Percentiles rank a stretch among this genome's conserved stretches.
Conservation (phyloP, 2,329 filamentous ascomycete species). For the Cladosporium colombiae region DNA sequence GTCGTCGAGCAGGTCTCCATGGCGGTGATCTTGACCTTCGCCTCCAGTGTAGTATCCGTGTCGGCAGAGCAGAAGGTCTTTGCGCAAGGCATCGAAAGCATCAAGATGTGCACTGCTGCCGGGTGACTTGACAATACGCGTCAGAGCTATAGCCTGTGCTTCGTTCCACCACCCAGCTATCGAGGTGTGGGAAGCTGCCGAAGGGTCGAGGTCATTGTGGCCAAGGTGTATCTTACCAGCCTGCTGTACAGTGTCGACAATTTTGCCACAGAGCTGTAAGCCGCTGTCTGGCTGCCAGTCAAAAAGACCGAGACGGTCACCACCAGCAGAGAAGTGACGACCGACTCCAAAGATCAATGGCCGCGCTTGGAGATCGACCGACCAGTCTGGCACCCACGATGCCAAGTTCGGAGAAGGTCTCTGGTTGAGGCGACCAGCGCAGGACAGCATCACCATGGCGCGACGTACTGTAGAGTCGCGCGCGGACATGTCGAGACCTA, state of each 20-base stretch:
- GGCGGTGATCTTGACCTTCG: constrained; percentile 18
- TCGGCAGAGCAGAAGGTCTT: constrained; percentile 27
- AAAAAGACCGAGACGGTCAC: constrained; percentile 27
- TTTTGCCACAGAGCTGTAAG: constrained; percentile 31
- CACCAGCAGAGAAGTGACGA: constrained; percentile 29
- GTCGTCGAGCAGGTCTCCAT: constrained; percentile 32
- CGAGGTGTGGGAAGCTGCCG: constrained; percentile 13
- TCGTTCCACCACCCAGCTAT: constrained; percentile 32
- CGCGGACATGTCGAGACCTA: constrained; percentile 19
- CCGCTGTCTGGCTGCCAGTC: constrained; percentile 32
- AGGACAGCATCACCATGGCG: constrained; percentile 32
- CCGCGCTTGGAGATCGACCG: constrained; percentile 27
- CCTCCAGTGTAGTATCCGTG: constrained; percentile 29
- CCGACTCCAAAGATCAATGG: constrained; percentile 32
- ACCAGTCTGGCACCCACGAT: constrained; percentile 33
- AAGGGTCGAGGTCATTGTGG: constrained; percentile 6
- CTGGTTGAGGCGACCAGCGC: constrained; percentile 34
- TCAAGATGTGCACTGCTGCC: constrained; percentile 31
- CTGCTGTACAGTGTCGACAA: constrained; percentile 31
- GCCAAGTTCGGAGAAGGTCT: constrained; percentile 21
- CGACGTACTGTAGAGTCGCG: constrained; percentile 26
- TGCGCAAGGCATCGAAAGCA: constrained; percentile 30
- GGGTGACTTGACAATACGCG: constrained; percentile 30
- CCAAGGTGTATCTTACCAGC: constrained; percentile 27
- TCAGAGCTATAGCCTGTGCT: constrained; percentile 27